phyloP scores from a whole-genome alignment of 257 asterid species.

The Coffea canephora region DNA sequence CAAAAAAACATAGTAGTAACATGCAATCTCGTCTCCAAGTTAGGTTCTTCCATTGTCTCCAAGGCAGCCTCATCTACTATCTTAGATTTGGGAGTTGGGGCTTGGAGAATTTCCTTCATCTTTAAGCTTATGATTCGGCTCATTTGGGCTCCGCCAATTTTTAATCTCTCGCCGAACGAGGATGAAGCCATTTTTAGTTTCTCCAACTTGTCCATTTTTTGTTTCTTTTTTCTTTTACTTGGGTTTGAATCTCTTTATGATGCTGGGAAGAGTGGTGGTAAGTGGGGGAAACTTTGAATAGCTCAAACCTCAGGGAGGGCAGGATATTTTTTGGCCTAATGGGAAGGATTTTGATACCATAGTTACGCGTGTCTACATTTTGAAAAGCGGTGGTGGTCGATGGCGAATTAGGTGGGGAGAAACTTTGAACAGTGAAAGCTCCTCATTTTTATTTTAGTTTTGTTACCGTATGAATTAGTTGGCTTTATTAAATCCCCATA shows the following conservation, averaged over 20 bases:
- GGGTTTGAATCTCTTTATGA: no score
- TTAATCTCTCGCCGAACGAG: slow-evolving; percentile 69
- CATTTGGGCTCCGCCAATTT: slow-evolving; percentile 75
- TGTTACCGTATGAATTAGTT: no score
- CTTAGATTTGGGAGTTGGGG: slow-evolving; percentile 83
- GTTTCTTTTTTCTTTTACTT: background rate
- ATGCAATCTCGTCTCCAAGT: no score
- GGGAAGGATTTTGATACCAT: no score
- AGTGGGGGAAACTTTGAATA: background rate
- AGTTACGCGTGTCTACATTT: no score
- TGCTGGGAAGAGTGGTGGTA: background rate
- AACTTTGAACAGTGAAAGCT: background rate
- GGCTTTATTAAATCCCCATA: no score
- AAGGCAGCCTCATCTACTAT: slow-evolving; percentile 83
- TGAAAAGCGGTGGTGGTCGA: background rate
- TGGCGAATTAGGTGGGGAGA: background rate
- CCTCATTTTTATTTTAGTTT: no score
- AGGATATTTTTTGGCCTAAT: background rate
- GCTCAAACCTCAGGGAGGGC: background rate
- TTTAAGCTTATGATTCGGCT: slow-evolving; percentile 72
- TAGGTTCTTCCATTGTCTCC: no score
- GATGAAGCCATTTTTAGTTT: slow-evolving; percentile 82
- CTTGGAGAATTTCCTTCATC: slow-evolving; percentile 70
- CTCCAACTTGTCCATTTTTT: slow-evolving; percentile 65
- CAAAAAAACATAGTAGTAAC: no score